These are phyloP conservation scores for Candida ficus DNA, from an alignment of 805 yeast species.

Conservation along the genomic window DNA sequence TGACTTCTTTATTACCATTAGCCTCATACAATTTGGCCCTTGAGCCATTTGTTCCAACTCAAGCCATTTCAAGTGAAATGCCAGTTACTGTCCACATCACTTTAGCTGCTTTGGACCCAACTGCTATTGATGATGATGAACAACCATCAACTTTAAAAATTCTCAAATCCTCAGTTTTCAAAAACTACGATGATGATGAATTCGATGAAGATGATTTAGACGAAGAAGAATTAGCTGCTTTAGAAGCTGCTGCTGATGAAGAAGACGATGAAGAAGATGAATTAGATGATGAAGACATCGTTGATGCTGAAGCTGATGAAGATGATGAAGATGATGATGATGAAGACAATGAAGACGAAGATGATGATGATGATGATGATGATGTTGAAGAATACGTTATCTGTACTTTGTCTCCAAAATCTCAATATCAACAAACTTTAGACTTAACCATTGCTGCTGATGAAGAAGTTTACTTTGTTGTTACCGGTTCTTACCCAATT, in stretches of 20 bases:
- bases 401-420: conserved; percentile 85
- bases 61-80: conserved; percentile 79
- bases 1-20: conserved; percentile 77
- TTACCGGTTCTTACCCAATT: conserved; percentile 91
- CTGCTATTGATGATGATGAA: conserved; percentile 70
- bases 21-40: conserved; percentile 83
- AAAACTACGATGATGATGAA: conserved; percentile 24
- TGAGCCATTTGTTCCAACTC: conserved; percentile 81
- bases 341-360: conserved; percentile 30
- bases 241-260: conserved; percentile 24
- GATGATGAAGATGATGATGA: conserved; percentile 40
- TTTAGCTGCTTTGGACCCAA: conserved; percentile 93
- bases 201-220: conserved; percentile 38
- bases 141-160: conserved; percentile 88
- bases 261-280: conserved; percentile 28
- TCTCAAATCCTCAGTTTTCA: conserved; percentile 55
- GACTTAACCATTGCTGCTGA: conserved; percentile 89
- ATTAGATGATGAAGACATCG: conserved; percentile 40
- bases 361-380: conserved; percentile 59
- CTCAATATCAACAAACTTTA: conserved; percentile 82
- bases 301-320: conserved; percentile 46
- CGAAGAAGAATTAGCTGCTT: conserved; percentile 31
- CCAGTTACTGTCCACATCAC: conserved; percentile 90
- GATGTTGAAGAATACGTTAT: conserved; percentile 80
- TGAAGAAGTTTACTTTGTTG: conserved; percentile 92